Conservation (phyloP, 179 eudicot species). For the Spergularia azorica region DNA sequence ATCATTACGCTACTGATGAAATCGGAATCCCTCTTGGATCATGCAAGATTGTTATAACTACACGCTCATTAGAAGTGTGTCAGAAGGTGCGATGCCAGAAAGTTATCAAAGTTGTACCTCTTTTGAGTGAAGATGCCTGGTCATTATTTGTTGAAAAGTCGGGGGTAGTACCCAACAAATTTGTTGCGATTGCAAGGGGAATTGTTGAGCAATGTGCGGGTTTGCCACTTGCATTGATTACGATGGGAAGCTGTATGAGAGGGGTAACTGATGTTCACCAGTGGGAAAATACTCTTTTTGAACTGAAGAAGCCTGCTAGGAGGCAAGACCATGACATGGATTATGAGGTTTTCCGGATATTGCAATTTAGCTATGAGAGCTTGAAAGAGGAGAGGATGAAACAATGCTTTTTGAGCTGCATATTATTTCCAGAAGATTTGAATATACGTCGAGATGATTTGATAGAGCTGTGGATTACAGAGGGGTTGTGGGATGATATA, state of each 20-base stretch:
- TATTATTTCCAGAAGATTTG: conserved; percentile 21
- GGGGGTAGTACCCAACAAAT: background rate
- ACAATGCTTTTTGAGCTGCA: conserved; percentile 23
- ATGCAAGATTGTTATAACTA: conserved; percentile 20
- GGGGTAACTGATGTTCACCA: conserved; percentile 13
- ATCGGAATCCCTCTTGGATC: conserved; percentile 17
- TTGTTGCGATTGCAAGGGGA: background rate
- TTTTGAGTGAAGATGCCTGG: conserved; percentile 1
- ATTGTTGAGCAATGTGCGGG: conserved; percentile 18
- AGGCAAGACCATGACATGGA: conserved; percentile 8
- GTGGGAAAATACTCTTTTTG: conserved; percentile 24
- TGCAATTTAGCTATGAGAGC: conserved; percentile 10
- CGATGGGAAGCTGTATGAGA: conserved; percentile 21
- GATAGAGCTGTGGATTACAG: conserved; percentile 28
- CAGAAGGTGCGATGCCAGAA: conserved; percentile 13
- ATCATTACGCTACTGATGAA: background rate
- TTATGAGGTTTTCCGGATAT: conserved; percentile 14
- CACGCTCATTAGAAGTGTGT: conserved; percentile 23
- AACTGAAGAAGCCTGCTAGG: background rate
- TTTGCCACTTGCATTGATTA: conserved; percentile 22
- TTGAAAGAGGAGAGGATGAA: conserved; percentile 18
- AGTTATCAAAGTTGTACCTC: conserved; percentile 5
- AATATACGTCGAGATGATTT: conserved; percentile 11
- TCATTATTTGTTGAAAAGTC: conserved; percentile 18
- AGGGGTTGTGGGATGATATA: conserved; percentile 22